phyloP scores from a whole-genome alignment of 2,329 filamentous ascomycete species.

The Phialemonium atrogriseum region DNA sequence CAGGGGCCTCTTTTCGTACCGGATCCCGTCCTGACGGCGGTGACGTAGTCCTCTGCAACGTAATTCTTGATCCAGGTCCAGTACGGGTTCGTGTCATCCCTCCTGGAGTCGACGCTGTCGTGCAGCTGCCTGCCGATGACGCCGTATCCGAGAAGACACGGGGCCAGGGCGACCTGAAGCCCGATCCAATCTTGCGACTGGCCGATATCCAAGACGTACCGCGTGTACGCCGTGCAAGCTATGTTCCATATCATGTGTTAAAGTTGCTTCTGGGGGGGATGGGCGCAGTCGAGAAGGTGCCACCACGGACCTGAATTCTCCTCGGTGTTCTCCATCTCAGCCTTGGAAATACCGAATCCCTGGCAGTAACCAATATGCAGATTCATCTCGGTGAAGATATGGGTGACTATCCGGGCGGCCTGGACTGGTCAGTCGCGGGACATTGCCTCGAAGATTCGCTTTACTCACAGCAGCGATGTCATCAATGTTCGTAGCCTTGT shows the following conservation, averaged over 20 bases:
- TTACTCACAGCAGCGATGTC: constrained; percentile 60
- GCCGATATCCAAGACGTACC: constrained; percentile 83
- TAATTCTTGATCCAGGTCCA: constrained; percentile 93
- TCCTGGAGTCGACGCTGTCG: constrained; percentile 50
- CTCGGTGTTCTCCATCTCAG: constrained; percentile 63
- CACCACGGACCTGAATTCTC: constrained; percentile 60
- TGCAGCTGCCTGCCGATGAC: constrained; percentile 66
- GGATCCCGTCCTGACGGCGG: constrained; percentile 62
- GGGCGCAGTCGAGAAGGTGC: too few relatives aligned
- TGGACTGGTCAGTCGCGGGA: constrained; percentile 3
- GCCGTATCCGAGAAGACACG: constrained; percentile 85
- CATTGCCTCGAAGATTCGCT: too few relatives aligned
- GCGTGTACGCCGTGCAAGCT: constrained; percentile 34
- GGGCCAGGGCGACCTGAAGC: constrained; percentile 74
- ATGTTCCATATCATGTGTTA: too few relatives aligned
- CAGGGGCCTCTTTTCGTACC: constrained; percentile 38
- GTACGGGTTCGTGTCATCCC: constrained; percentile 59
- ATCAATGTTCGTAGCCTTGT: constrained; percentile 68
- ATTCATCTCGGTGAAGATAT: constrained; percentile 71
- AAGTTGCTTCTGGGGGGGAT: too few relatives aligned
- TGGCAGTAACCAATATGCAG: constrained; percentile 79
- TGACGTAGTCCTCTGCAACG: constrained; percentile 67
- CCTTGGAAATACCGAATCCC: constrained; percentile 66
- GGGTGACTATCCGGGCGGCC: constrained; percentile 54
- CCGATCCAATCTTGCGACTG: constrained; percentile 82